Base-by-base conservation (phyloP, 176 grass and related monocot genomes). In the Thinopyrum elongatum region DNA sequence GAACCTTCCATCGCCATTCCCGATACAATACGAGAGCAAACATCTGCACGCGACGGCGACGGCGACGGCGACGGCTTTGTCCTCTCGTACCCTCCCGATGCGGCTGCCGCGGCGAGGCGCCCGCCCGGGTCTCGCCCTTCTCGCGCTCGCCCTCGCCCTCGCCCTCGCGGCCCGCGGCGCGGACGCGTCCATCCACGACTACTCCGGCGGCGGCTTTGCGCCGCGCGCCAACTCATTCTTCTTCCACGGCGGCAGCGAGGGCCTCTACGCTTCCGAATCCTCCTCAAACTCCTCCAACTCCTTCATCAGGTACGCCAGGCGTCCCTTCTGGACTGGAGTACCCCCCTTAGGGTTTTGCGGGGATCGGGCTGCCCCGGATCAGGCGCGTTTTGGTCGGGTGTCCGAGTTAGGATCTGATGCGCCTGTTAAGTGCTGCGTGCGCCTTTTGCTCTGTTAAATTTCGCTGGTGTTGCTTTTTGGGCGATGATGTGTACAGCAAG, bases 171-270 rank as follows among this genome's bases (percentile, higher is more conserved):
- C 88, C 57, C 78, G 65, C 49, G 80, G 35, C 30, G 83, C 84
- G 22, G 70, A 86, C 76, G 97, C 90, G 29, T 99, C 97, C 85
- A 81, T 99, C 90, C 97, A 99, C 81, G 97, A 93, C 44, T 99
- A 99, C 85, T 70, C 34, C 68, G 90, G 78, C 83, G 97, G 92
- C 33, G 82, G 61, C 21, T 99, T 99, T 77, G 70, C 83, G 51
- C 92, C 94, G 72, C 91, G 94, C 80, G 90, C 94, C 59, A 99
- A 99, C 83, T 99, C 97, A 46, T 99, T 92, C 92, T 99, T 99
- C 82, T 96, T 99, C 89, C 97, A 99, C 83, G 97, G 92, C 65
- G 97, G 97, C 17, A 99, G 97, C 85, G 97, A 99, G 94, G 97
- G 94, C 36, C 92, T 99, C 77, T 94, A 96, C 82, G 94, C 97